Percentiles rank a stretch among this genome's conserved stretches.
Conservation (phyloP, 2,329 filamentous ascomycete genomes). For the Diplodia mutila region DNA sequence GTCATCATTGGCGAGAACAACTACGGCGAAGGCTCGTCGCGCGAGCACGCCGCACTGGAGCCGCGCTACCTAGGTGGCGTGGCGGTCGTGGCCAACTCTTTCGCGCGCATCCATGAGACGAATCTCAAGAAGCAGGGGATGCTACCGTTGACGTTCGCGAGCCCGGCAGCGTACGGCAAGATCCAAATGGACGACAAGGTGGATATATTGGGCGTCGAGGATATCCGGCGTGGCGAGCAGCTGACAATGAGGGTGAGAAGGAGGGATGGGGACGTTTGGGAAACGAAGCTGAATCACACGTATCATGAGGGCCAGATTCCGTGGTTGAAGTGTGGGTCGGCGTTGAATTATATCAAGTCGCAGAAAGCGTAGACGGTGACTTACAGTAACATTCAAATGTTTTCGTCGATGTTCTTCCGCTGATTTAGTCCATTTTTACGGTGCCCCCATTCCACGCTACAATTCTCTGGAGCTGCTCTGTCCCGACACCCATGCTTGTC, state of each 20-base stretch:
- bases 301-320: conserved; percentile 39
- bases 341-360: conserved; percentile 38
- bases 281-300: conserved; percentile 39
- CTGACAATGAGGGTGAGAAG: conserved; percentile 38
- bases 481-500: too few relatives aligned
- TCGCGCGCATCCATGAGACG: conserved; percentile 38
- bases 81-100: conserved; percentile 34
- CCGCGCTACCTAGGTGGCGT: conserved; percentile 34
- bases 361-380: conserved; percentile 34
- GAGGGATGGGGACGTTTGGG: conserved; percentile 35
- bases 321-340: conserved; percentile 43
- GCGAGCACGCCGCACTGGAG: conserved; percentile 37
- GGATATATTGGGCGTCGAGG: conserved; percentile 31
- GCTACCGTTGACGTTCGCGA: conserved; percentile 34
- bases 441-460: too few relatives aligned
- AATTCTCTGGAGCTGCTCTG: too few relatives aligned
- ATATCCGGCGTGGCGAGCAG: conserved; percentile 35
- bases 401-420: too few relatives aligned
- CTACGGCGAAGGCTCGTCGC: conserved; percentile 34
- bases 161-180: conserved; percentile 31
- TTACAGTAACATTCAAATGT: too few relatives aligned
- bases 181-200: conserved; percentile 31
- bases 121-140: conserved; percentile 40
- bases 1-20: conserved; percentile 43
- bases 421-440: too few relatives aligned